These are phyloP conservation scores for Phytophthora ramorum DNA, from an alignment of 352 stramenopile genomes.

Conservation along the genomic window DNA sequence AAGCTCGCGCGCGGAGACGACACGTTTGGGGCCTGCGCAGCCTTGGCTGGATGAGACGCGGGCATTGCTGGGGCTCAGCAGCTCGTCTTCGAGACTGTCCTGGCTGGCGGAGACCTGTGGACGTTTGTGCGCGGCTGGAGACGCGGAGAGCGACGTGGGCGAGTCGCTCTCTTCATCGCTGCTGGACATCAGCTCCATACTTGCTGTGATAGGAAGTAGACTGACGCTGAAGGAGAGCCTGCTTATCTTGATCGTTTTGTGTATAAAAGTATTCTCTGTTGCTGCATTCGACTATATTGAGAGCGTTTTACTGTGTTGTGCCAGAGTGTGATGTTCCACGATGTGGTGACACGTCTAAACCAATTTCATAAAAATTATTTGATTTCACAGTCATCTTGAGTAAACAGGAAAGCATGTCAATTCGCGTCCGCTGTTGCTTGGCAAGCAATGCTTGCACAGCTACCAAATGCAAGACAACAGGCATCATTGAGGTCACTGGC, in stretches of 20 bases:
- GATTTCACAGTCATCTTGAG: neutral
- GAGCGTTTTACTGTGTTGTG: neutral
- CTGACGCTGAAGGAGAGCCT: constrained; percentile 5
- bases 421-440: neutral
- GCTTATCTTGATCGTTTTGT: constrained; percentile 4
- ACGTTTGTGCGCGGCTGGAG: constrained; percentile 2
- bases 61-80: constrained; percentile 9
- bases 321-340: neutral
- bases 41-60: neutral
- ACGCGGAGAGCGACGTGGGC: constrained; percentile 7
- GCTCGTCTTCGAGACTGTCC: constrained; percentile 27
- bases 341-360: neutral
- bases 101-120: constrained; percentile 2
- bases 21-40: constrained; percentile 41
- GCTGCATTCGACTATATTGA: neutral
- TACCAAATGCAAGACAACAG: neutral
- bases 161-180: constrained; percentile 49
- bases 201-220: neutral
- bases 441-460: no score
- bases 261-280: neutral
- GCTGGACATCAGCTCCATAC: constrained; percentile 70
- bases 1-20: constrained; percentile 70
- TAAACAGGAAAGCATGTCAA: constrained; percentile 1
- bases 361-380: neutral
- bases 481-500: constrained; percentile 23